Conservation (phyloP, 169 alveolate genomes). For the Plasmodium relictum region DNA sequence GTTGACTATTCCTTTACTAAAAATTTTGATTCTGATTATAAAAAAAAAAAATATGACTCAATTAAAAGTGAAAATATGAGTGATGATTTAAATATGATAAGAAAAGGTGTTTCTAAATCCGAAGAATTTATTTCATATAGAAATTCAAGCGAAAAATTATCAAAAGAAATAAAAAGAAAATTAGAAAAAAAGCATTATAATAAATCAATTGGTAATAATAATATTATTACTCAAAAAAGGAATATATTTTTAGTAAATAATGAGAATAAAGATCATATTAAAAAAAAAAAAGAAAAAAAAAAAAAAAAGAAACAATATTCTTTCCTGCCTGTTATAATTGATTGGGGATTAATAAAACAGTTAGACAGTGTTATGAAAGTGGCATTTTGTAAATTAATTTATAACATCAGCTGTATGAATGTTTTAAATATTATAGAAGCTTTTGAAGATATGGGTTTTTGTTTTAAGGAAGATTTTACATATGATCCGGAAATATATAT, state of each 20-base stretch:
- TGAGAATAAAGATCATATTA: background rate
- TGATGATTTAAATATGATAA: background rate
- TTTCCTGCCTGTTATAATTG: slow-evolving; percentile 86
- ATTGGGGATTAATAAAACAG: slow-evolving; percentile 90
- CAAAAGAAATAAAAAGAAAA: background rate
- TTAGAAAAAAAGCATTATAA: background rate
- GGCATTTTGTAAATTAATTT: slow-evolving; percentile 88
- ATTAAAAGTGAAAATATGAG: slow-evolving; percentile 42
- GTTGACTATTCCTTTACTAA: slow-evolving; percentile 7
- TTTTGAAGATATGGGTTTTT: slow-evolving; percentile 90
- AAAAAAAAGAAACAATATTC: background rate
- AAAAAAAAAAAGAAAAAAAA: background rate
- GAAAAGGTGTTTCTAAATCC: slow-evolving; percentile 24
- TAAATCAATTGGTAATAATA: background rate
- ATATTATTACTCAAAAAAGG: background rate
- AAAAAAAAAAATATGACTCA: slow-evolving; percentile 23
- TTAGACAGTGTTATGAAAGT: slow-evolving; percentile 81
- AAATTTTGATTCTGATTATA: slow-evolving; percentile 9
- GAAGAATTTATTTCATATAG: slow-evolving; percentile 22
- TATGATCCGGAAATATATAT: slow-evolving; percentile 90
- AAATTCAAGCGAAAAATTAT: background rate
- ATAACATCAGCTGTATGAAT: slow-evolving; percentile 85
- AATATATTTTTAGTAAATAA: background rate
- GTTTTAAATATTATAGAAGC: slow-evolving; percentile 89
- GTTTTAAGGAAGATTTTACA: slow-evolving; percentile 81